A percentile compares a stretch with the other conserved stretches of the same genome.
Evolutionary conservation across 2,329 filamentous ascomycete genomes (phyloP).

Genomic region (Purpureocillium lavendulum): DNA sequence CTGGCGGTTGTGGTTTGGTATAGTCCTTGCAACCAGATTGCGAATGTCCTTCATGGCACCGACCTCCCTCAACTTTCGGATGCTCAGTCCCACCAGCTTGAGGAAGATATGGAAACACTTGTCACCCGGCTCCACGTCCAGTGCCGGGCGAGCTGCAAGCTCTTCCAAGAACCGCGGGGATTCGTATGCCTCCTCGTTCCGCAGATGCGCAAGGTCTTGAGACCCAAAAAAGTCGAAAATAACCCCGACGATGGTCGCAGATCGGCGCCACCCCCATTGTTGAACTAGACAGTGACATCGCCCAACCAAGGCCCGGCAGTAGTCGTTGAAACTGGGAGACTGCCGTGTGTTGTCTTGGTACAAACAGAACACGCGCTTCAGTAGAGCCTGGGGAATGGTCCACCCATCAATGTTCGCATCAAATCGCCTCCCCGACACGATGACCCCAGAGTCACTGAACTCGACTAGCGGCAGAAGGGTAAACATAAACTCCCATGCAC

Average conservation of each 20-base stretch:
- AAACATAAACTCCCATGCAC: constrained; percentile 50
- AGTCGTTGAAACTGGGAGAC: constrained; percentile 55
- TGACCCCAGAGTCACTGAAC: constrained; percentile 46
- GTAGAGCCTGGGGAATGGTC: constrained; percentile 46
- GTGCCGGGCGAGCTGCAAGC: constrained; percentile 34
- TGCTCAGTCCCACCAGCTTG: constrained; percentile 52
- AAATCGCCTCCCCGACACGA: constrained; percentile 26
- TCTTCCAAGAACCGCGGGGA: constrained; percentile 55
- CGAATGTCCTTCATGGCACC: constrained; percentile 47
- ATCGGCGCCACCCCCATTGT: constrained; percentile 58
- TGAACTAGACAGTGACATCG: constrained; percentile 56
- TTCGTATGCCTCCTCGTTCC: constrained; percentile 54
- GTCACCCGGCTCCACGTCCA: constrained; percentile 46
- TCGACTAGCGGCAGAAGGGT: constrained; percentile 52
- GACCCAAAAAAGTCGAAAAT: constrained; percentile 63
- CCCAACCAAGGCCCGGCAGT: constrained; percentile 49
- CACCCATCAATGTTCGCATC: constrained; percentile 43
- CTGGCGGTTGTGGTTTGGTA: constrained; percentile 59
- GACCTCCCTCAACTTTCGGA: constrained; percentile 40
- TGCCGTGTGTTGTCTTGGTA: constrained; percentile 50
- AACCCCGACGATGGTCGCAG: constrained; percentile 46
- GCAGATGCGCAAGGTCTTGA: constrained; percentile 51
- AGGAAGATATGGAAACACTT: constrained; percentile 60
- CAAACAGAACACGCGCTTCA: constrained; percentile 48
- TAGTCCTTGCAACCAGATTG: constrained; percentile 52